Evolutionary conservation across 2,329 filamentous ascomycete species (phyloP).

Genomic region (Aspergillus sp.): DNA sequence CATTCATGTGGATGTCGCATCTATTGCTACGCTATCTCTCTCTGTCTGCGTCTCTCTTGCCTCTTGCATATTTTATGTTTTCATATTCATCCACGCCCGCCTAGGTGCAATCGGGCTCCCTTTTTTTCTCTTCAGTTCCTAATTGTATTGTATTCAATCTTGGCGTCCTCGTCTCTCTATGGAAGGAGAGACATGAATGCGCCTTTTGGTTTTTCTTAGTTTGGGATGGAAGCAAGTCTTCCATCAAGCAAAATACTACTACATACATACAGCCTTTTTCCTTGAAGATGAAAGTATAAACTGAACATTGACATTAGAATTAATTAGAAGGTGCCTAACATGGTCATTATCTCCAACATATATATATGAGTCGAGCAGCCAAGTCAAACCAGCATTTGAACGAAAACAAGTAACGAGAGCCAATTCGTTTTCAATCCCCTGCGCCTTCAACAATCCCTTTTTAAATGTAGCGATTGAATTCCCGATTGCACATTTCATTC

Average conservation of each 20-base stretch:
- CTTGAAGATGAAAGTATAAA: background rate
- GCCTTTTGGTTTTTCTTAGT: no score
- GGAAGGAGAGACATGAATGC: no score
- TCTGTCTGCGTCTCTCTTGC: background rate
- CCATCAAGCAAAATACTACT: no score
- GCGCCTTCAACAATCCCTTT: no score
- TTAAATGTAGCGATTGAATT: no score
- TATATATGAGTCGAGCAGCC: background rate
- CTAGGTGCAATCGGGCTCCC: background rate
- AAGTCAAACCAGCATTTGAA: background rate
- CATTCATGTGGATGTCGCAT: background rate
- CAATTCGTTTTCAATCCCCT: no score
- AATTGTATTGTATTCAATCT: background rate
- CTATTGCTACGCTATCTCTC: background rate
- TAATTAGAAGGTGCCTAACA: background rate
- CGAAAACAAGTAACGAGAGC: no score
- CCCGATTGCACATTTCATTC: no score
- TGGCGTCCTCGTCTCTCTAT: no score
- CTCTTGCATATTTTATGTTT: background rate
- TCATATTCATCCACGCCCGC: background rate
- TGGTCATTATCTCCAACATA: background rate
- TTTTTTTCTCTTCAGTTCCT: background rate
- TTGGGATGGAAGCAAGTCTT: no score
- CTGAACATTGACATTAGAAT: background rate
- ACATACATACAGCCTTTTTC: no score